phyloP scores from a whole-genome alignment of 257 asterid species.

The Thymus quinquecostatus region DNA sequence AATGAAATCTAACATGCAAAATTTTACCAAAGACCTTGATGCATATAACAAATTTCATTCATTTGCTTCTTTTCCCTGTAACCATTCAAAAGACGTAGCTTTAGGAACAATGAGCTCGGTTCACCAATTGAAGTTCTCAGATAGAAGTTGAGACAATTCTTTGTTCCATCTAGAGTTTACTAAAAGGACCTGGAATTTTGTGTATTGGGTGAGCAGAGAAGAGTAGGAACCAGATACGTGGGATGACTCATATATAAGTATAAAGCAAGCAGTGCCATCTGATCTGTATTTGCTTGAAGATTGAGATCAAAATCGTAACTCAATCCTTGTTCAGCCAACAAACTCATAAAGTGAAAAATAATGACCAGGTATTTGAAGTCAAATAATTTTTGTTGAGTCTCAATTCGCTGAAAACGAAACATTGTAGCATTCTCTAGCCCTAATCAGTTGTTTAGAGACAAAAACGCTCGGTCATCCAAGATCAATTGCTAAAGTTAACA shows the following conservation, averaged over 20 bases:
- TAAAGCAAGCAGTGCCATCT: not conserved
- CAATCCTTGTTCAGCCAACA: not conserved
- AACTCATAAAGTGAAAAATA: not conserved
- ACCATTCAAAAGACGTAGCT: not conserved
- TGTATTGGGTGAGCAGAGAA: not conserved
- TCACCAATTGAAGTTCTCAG: not conserved
- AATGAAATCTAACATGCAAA: conserved; percentile 2
- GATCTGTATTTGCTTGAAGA: conserved; percentile 3
- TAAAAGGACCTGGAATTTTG: not conserved
- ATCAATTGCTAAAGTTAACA: not conserved
- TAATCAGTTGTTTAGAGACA: not conserved
- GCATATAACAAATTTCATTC: not conserved
- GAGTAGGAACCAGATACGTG: not conserved
- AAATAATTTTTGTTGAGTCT: not conserved
- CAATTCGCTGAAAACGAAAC: not conserved
- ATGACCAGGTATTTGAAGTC: not conserved
- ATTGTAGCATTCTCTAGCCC: not conserved
- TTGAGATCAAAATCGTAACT: not conserved
- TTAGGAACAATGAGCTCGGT: not conserved
- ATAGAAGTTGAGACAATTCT: not conserved
- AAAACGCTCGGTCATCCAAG: not conserved
- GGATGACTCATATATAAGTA: not conserved
- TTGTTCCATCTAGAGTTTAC: not conserved
- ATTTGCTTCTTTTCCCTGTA: not conserved
- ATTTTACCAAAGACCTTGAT: not conserved